Base-by-base conservation (phyloP, 2,329 filamentous ascomycete genomes). In the Ceratocystis variospora region DNA sequence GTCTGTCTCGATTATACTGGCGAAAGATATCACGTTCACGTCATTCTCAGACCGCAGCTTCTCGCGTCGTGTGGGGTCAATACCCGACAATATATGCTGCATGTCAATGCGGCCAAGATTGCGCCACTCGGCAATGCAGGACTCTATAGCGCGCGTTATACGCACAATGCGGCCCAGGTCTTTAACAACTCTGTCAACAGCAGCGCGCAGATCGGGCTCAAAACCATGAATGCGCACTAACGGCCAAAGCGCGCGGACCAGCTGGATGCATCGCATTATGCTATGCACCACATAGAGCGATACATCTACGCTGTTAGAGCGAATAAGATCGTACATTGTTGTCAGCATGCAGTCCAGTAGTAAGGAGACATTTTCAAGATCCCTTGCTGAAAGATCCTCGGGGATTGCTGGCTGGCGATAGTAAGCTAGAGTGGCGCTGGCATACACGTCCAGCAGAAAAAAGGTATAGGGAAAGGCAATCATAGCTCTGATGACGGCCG, bases 381-480 rank as follows among this genome's bases (percentile, higher is more conserved):
- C 48, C 8, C 28, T 33, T 5, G 45, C 25, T 3, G 63, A 48
- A 7, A 68, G 33, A 25, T 68, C 67, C 12, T 22, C 41, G 3
- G 67, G 64, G 33, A 66, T 22, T n/a, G 37, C 19, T 7, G 63
- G 59, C 15, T 63, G 37, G 17, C 17, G 15, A 17, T 31, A 62
- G 31, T 76, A 70, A 12, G 71, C 69, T 33, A 73, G 71, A 7
- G 83, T 67, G 1, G 79, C 80, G 33, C 75, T 74, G 25, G 74
- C 72, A 69, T 83, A 84, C 19, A 81, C 75, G 55, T 82, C 77
- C 5, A 84, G 69, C 61, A 85, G 71, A 15, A 79, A 74, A 73
- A 78, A 83, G 0, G 76, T 76, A 12, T 76, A 72, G 2, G 71
- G 71, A 10, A 72, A 72, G 6, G 71, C 69, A 10, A 74, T 70